phyloP scores from a whole-genome alignment of 495 filamentous ascomycete species.

The Chaetomium cochliodes region DNA sequence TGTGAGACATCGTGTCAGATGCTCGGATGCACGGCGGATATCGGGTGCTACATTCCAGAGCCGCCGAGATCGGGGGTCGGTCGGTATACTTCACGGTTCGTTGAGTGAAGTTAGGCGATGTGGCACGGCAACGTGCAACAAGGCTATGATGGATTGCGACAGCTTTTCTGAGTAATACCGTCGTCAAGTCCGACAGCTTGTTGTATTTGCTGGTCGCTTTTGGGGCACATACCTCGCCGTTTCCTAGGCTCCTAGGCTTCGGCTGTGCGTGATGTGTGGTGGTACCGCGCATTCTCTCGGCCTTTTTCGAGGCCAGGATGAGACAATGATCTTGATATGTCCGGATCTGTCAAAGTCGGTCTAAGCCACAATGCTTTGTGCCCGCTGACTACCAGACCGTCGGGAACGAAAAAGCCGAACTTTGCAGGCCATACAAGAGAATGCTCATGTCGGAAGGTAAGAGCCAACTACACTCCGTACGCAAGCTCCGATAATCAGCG shows the following conservation, averaged over 20 bases:
- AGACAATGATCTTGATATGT: neutral
- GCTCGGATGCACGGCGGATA: conserved; percentile 6
- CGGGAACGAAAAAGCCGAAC: neutral
- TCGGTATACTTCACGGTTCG: too few species aligned
- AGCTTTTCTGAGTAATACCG: too few species aligned
- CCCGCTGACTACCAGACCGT: neutral
- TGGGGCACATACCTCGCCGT: too few species aligned
- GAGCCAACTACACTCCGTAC: neutral
- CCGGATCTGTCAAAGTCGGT: neutral
- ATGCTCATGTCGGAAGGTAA: neutral
- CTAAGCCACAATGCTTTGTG: neutral
- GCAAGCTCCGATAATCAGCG: neutral
- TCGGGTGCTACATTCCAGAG: conserved; percentile 2
- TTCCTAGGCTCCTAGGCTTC: too few species aligned
- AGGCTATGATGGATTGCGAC: too few species aligned
- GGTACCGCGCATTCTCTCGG: neutral
- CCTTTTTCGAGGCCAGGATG: neutral
- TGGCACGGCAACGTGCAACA: too few species aligned
- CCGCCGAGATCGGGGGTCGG: neutral
- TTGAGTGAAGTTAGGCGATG: too few species aligned
- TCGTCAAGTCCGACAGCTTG: too few species aligned
- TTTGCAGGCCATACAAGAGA: neutral
- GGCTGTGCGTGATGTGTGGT: too few species aligned
- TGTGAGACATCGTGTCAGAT: conserved; percentile 17
- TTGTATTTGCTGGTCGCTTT: too few species aligned